A percentile compares a stretch with the other conserved stretches of the same genome.
Conservation (phyloP, 164 flowering plant genomes). For the Platanus orientalis region DNA sequence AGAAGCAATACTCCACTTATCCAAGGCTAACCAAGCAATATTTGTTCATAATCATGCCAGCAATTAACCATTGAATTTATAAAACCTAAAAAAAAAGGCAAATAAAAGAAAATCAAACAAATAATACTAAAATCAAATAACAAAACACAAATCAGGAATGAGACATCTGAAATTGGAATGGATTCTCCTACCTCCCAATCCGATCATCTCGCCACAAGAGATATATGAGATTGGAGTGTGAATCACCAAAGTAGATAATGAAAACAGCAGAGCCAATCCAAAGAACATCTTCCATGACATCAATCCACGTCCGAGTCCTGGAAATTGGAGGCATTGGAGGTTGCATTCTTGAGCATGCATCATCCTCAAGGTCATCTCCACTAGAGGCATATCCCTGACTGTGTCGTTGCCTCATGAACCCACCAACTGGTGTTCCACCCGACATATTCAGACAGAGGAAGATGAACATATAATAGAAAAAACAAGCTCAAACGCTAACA, state of each 20-base stretch:
- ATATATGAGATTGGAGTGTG: constrained; percentile 58
- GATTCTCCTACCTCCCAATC: constrained; percentile 57
- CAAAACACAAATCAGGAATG: neutral
- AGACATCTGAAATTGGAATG: neutral
- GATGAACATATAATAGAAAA: constrained; percentile 6
- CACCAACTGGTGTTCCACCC: constrained; percentile 68
- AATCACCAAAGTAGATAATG: constrained; percentile 73
- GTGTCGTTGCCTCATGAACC: constrained; percentile 78
- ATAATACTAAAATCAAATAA: neutral
- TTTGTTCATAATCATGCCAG: neutral
- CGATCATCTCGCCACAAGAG: constrained; percentile 65
- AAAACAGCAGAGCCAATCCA: constrained; percentile 84
- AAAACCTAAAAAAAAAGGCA: neutral
- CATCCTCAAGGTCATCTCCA: constrained; percentile 80
- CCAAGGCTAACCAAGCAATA: neutral
- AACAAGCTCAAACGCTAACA: constrained; percentile 6
- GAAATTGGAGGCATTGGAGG: constrained; percentile 25
- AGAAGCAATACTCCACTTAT: neutral
- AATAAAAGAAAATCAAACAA: neutral
- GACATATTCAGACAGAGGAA: constrained; percentile 44
- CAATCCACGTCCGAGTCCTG: constrained; percentile 52
- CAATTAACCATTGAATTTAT: neutral
- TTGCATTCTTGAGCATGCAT: constrained; percentile 58
- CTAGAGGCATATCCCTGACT: constrained; percentile 81
- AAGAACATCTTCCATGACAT: constrained; percentile 63